phyloP scores from a whole-genome alignment of 2,329 filamentous ascomycete genomes.

The Malbranchea zuffiana region DNA sequence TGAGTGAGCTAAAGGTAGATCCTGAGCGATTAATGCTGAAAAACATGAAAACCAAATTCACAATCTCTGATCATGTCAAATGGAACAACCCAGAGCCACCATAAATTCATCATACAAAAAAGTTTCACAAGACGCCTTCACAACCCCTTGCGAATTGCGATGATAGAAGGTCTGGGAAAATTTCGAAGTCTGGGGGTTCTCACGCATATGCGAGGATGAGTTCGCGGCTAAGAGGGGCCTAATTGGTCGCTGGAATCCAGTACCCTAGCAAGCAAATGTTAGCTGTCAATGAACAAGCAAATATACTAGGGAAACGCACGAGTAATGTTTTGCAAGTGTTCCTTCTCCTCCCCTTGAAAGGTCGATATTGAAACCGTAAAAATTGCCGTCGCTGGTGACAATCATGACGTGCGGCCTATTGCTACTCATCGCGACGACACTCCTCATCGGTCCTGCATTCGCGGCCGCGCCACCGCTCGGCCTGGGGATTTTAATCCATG shows the following conservation, averaged over 20 bases:
- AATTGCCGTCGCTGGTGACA: constrained; percentile 87
- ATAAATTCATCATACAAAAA: too few species aligned
- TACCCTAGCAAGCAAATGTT: constrained; percentile 22
- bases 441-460: constrained; percentile 52
- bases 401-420: constrained; percentile 96
- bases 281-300: constrained; percentile 12
- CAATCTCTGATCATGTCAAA: too few species aligned
- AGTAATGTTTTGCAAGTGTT: constrained; percentile 80
- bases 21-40: too few species aligned
- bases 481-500: constrained; percentile 86
- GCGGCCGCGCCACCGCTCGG: constrained; percentile 27
- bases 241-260: constrained; percentile 36
- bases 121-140: too few species aligned
- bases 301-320: constrained; percentile 53
- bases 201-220: too few species aligned
- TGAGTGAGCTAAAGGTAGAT: too few species aligned
- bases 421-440: constrained; percentile 95
- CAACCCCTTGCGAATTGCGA: too few species aligned
- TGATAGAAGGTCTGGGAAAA: too few species aligned
- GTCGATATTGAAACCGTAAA: constrained; percentile 92
- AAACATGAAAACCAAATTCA: too few species aligned
- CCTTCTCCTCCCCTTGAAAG: constrained; percentile 91
- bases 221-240: constrained; percentile 18
- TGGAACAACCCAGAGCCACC: too few species aligned
- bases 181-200: too few species aligned